Percentiles rank a stretch among this genome's conserved stretches.
phyloP scores from a whole-genome alignment of 2,329 filamentous ascomycete species.

The Cephalotrichum gorgonifer region DNA sequence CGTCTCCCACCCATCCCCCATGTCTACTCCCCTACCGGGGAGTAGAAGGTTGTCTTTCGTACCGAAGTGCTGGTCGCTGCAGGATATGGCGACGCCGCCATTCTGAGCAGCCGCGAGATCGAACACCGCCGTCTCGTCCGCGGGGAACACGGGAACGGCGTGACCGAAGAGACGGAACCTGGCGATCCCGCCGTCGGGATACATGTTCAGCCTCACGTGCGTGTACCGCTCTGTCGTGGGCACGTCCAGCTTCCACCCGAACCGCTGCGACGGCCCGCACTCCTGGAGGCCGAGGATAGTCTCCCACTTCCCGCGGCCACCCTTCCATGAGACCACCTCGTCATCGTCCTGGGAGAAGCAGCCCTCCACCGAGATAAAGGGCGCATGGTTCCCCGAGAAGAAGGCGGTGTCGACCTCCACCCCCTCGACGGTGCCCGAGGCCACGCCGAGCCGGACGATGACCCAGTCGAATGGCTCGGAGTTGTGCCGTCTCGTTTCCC shows the following conservation, averaged over 20 bases:
- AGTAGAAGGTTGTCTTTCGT: conserved; percentile 72
- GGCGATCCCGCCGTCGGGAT: conserved; percentile 75
- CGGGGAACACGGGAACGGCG: conserved; percentile 66
- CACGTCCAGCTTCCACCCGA: conserved; percentile 57
- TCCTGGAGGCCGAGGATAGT: conserved; percentile 59
- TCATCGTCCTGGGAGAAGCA: conserved; percentile 56
- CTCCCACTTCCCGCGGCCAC: conserved; percentile 55
- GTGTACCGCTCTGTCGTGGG: conserved; percentile 60
- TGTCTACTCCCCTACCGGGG: conserved; percentile 68
- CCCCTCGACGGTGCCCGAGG: conserved; percentile 62
- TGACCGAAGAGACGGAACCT: conserved; percentile 69
- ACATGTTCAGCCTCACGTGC: conserved; percentile 74
- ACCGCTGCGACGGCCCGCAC: conserved; percentile 63
- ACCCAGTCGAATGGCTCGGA: conserved; percentile 55
- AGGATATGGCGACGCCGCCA: conserved; percentile 63
- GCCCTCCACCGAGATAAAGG: conserved; percentile 68
- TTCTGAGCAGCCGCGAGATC: conserved; percentile 72
- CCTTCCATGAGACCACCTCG: conserved; percentile 53
- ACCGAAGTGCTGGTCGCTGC: conserved; percentile 78
- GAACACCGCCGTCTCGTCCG: conserved; percentile 52
- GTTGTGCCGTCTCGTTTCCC: conserved; percentile 61
- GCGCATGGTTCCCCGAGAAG: conserved; percentile 76
- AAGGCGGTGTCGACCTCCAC: conserved; percentile 73
- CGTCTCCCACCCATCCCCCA: conserved; percentile 86
- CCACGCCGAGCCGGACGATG: conserved; percentile 54